These are phyloP conservation scores for Aspergillus sclerotioniger DNA, from an alignment of 495 filamentous ascomycete species.

Conservation along the genomic window DNA sequence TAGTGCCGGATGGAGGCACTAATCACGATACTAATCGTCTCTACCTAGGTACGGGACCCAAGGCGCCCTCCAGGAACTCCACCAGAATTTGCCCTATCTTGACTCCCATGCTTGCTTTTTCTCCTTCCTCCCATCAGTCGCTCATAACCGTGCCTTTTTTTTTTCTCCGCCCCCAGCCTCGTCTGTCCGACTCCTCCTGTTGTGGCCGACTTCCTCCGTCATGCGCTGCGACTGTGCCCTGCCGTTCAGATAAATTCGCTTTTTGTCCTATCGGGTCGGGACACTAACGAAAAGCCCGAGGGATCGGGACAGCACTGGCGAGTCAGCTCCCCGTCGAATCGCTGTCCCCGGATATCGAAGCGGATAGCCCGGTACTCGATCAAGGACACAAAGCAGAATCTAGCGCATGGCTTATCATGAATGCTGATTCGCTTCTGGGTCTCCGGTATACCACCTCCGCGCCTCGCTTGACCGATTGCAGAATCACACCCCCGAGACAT, in stretches of 20 bases:
- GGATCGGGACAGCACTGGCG: conserved; percentile 14
- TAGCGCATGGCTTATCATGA: conserved; percentile 34
- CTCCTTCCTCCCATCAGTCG: conserved; percentile 1
- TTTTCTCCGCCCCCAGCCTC: not conserved
- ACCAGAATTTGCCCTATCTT: conserved; percentile 20
- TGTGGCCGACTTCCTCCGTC: conserved; percentile 17
- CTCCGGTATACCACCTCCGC: conserved; percentile 14
- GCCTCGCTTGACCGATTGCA: conserved; percentile 13
- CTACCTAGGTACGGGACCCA: conserved; percentile 7
- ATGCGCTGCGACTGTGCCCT: conserved; percentile 23
- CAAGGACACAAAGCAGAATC: not conserved
- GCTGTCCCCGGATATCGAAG: not conserved
- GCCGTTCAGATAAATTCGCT: conserved; percentile 19
- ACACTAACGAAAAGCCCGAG: conserved; percentile 10
- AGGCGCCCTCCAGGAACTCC: conserved; percentile 17
- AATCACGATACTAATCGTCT: conserved; percentile 5
- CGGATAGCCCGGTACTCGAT: conserved; percentile 2
- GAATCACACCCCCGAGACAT: conserved; percentile 35
- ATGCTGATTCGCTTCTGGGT: conserved; percentile 29
- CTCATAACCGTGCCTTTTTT: conserved; percentile 1
- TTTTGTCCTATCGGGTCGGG: conserved; percentile 13
- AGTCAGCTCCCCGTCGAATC: conserved; percentile 7
- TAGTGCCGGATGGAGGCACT: conserved; percentile 1
- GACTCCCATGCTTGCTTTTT: conserved; percentile 11
- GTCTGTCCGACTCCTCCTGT: conserved; percentile 4